These are phyloP conservation scores for Rhodocollybia butyracea DNA, from an alignment of 768 basidiomycete genomes.

Conservation along the genomic window DNA sequence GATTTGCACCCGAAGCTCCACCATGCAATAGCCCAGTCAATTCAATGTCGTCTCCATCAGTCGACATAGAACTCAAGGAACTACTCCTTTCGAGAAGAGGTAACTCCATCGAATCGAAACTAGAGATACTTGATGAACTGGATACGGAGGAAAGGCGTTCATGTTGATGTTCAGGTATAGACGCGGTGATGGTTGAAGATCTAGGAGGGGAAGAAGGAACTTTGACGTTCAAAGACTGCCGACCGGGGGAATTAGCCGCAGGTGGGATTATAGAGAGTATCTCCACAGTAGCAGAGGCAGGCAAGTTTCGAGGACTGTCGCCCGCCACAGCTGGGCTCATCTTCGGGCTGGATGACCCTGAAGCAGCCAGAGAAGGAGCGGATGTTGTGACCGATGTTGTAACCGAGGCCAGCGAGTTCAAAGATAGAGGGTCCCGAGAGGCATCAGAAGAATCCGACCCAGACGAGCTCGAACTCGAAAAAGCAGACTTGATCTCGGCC, in stretches of 20 bases:
- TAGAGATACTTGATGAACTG: neutral
- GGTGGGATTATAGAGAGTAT: neutral
- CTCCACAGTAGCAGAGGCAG: conserved; percentile 2
- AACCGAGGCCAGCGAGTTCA: neutral
- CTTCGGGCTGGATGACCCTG: neutral
- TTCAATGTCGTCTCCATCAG: neutral
- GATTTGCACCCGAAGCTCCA: no score
- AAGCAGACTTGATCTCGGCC: neutral
- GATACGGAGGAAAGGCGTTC: neutral
- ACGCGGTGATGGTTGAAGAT: neutral
- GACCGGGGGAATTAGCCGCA: neutral
- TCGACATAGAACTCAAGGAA: neutral
- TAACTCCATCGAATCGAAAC: neutral
- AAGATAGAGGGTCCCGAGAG: neutral
- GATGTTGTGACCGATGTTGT: no score
- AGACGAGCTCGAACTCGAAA: neutral
- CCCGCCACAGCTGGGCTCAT: neutral
- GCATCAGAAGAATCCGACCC: neutral
- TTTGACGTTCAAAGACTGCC: neutral
- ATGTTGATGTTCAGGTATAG: neutral
- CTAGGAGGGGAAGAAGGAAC: neutral
- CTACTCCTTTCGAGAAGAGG: neutral
- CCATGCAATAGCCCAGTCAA: neutral
- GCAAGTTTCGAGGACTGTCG: neutral
- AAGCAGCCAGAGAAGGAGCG: no score